Percentiles rank a stretch among this genome's conserved stretches.
phyloP scores from a whole-genome alignment of 371 early-diverging fungal genomes.

The Lichtheimia ornata region DNA sequence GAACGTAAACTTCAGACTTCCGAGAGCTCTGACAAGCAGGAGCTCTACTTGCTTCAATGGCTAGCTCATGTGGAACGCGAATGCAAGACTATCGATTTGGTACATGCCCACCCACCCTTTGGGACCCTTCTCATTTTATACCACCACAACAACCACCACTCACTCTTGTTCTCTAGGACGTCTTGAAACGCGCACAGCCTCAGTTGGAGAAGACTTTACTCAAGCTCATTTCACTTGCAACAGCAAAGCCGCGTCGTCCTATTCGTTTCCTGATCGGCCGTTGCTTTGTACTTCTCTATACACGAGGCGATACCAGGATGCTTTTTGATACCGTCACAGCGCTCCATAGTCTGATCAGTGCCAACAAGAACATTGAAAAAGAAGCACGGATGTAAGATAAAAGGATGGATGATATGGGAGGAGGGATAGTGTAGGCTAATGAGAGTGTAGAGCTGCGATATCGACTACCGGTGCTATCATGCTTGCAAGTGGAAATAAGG shows the following conservation, averaged over 20 bases:
- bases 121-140: not conserved
- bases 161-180: conserved; percentile 42
- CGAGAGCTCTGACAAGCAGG: conserved; percentile 73
- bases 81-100: conserved; percentile 51
- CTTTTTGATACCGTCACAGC: conserved; percentile 80
- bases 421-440: not conserved
- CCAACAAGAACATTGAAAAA: conserved; percentile 70
- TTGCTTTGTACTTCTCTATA: conserved; percentile 71
- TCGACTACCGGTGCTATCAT: conserved; percentile 73
- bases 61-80: conserved; percentile 75
- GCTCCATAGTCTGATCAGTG: conserved; percentile 62
- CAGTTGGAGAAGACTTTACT: conserved; percentile 72
- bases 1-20: conserved; percentile 58
- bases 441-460: conserved; percentile 69
- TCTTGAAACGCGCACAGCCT: conserved; percentile 64
- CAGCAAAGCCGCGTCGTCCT: conserved; percentile 76
- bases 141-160: conserved; percentile 2
- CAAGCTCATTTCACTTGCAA: conserved; percentile 59
- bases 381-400: conserved; percentile 56
- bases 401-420: not conserved
- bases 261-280: conserved; percentile 78
- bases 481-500: conserved; percentile 68
- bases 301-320: conserved; percentile 70
- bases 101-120: conserved; percentile 18
- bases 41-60: conserved; percentile 81